Conservation (phyloP, 2,329 filamentous ascomycete species). For the Emmonsiellopsis sp. region DNA sequence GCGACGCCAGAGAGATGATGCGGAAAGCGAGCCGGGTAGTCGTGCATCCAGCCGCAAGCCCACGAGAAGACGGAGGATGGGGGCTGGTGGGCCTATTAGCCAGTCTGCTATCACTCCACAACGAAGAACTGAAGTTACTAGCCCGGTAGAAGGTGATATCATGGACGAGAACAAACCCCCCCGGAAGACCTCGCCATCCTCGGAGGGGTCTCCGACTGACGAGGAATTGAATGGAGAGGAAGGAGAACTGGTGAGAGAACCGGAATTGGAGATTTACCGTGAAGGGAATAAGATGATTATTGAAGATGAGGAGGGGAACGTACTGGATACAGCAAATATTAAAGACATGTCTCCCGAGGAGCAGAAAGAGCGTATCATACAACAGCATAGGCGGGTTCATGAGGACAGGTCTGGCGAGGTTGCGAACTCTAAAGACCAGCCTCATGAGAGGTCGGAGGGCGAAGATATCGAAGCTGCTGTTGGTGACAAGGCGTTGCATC, state of each 20-base stretch:
- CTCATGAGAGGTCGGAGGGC: conserved; percentile 35
- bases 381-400: conserved; percentile 44
- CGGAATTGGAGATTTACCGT: conserved; percentile 60
- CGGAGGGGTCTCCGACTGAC: conserved; percentile 19
- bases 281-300: conserved; percentile 72
- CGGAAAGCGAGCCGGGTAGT: conserved; percentile 46
- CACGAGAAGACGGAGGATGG: conserved; percentile 53
- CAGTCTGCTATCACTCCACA: conserved; percentile 80
- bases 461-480: conserved; percentile 32
- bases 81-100: conserved; percentile 76
- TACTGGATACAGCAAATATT: conserved; percentile 56
- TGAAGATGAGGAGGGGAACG: conserved; percentile 80
- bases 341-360: conserved; percentile 44
- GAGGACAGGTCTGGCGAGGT: conserved; percentile 38
- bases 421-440: conserved; percentile 37
- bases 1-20: conserved; percentile 66
- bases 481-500: conserved; percentile 20
- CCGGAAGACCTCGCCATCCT: neutral
- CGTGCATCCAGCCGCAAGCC: conserved; percentile 44
- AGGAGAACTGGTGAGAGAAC: conserved; percentile 22
- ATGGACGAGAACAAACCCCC: conserved; percentile 19
- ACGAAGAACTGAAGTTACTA: conserved; percentile 22
- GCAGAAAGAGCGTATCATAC: conserved; percentile 47
- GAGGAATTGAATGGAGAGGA: conserved; percentile 29
- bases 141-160: conserved; percentile 11